Conservation (phyloP, 306 rosid genomes). For the Glycyrrhiza uralensis region DNA sequence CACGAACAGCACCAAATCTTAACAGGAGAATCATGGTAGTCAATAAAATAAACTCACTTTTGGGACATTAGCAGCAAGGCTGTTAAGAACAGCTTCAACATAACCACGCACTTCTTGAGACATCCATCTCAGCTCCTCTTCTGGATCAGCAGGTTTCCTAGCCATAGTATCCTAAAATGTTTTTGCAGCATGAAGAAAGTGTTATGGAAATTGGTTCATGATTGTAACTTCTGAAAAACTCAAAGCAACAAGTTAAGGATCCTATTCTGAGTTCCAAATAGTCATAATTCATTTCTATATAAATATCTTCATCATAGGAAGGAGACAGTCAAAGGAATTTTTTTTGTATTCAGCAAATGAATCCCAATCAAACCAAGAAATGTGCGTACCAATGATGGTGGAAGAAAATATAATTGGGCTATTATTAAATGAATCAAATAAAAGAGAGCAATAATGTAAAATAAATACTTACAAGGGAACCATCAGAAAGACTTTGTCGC, state of each 20-base stretch:
- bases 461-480: constrained; percentile 47
- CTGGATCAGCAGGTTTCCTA: constrained; percentile 62
- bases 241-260: background rate
- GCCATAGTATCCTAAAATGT: constrained; percentile 50
- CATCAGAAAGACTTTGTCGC: constrained; percentile 61
- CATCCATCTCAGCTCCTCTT: constrained; percentile 70
- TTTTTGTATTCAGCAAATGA: background rate
- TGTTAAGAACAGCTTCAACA: constrained; percentile 65
- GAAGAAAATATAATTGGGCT: background rate
- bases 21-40: constrained; percentile 3
- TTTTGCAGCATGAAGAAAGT: constrained; percentile 12
- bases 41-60: constrained; percentile 40
- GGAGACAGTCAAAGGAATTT: background rate
- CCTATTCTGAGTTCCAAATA: background rate
- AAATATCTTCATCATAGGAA: background rate
- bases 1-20: constrained; percentile 13
- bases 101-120: constrained; percentile 69
- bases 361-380: constrained; percentile 1
- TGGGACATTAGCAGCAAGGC: constrained; percentile 60
- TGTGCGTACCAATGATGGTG: background rate
- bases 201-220: constrained; percentile 8
- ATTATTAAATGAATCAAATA: constrained; percentile 11
- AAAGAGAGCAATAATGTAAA: background rate
- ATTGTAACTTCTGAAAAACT: background rate
- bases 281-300: background rate